phyloP scores from a whole-genome alignment of 257 asterid genomes.

The Salvia rosmarinus region DNA sequence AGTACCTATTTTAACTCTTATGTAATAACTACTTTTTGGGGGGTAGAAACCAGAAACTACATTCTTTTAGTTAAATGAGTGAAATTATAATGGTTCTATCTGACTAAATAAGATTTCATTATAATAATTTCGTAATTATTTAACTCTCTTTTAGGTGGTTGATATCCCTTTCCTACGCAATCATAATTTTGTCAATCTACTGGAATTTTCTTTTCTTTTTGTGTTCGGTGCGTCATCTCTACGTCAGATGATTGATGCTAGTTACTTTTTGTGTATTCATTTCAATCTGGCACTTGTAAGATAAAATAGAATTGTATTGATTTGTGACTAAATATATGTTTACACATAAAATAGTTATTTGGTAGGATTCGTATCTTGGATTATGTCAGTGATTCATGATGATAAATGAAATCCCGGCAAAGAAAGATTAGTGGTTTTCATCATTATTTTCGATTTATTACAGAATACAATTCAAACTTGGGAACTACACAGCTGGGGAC shows the following conservation, averaged over 20 bases:
- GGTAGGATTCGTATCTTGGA: constrained; percentile 10
- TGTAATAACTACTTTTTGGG: no score
- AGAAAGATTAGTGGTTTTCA: no score
- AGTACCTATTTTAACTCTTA: no score
- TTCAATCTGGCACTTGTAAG: background rate
- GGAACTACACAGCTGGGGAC: no score
- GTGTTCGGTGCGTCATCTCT: background rate
- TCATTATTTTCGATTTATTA: no score
- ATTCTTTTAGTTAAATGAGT: background rate
- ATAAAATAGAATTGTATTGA: background rate
- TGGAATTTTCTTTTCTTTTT: background rate
- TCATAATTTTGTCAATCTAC: background rate
- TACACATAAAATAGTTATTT: background rate
- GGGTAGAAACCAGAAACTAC: no score
- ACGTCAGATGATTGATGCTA: background rate
- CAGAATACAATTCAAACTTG: no score
- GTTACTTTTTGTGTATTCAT: background rate
- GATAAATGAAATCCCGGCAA: constrained; percentile 4
- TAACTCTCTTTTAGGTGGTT: background rate
- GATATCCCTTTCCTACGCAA: background rate
- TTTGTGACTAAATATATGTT: no score
- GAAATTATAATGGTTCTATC: background rate
- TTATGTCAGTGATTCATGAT: background rate
- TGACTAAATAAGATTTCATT: background rate
- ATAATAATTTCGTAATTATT: background rate